These are phyloP conservation scores for Gastrolobium bilobum DNA, from an alignment of 306 rosid genomes.

Conservation along the genomic window DNA sequence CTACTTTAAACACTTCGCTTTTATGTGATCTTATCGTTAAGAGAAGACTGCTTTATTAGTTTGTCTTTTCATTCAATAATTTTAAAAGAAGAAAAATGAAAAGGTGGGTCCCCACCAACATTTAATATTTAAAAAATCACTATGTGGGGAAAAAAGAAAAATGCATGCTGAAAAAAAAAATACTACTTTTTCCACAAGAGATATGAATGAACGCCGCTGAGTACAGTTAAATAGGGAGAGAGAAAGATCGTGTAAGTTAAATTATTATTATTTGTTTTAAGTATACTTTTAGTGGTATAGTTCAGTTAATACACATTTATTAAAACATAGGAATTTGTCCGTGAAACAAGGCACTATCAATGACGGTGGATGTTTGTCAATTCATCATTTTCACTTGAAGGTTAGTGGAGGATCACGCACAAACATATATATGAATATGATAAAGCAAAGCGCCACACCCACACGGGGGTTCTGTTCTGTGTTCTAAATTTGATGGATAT, in stretches of 20 bases:
- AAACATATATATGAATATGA: slow-evolving; percentile 17
- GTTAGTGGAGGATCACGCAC: not conserved
- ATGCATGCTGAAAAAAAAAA: not conserved
- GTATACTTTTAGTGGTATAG: too few relatives aligned
- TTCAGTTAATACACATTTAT: too few relatives aligned
- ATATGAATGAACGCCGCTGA: too few relatives aligned
- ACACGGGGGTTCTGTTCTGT: not conserved
- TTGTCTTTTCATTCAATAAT: not conserved
- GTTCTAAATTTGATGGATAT: not conserved
- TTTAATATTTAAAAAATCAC: not conserved
- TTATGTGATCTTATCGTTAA: not conserved
- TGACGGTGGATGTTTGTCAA: slow-evolving; percentile 38
- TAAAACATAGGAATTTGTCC: not conserved
- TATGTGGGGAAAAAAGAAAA: not conserved
- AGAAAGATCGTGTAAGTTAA: too few relatives aligned
- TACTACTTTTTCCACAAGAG: too few relatives aligned
- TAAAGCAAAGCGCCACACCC: not conserved
- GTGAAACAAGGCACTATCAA: not conserved
- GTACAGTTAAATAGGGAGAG: too few relatives aligned
- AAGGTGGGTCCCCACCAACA: not conserved
- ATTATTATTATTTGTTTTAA: too few relatives aligned
- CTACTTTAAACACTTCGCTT: not conserved
- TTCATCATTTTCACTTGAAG: slow-evolving; percentile 10
- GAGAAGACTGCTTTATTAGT: not conserved
- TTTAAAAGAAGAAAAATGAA: not conserved